A percentile compares a stretch with the other conserved stretches of the same genome.
Conservation (phyloP, 108 stramenopile genomes). For the Asterionellopsis glacialis region DNA sequence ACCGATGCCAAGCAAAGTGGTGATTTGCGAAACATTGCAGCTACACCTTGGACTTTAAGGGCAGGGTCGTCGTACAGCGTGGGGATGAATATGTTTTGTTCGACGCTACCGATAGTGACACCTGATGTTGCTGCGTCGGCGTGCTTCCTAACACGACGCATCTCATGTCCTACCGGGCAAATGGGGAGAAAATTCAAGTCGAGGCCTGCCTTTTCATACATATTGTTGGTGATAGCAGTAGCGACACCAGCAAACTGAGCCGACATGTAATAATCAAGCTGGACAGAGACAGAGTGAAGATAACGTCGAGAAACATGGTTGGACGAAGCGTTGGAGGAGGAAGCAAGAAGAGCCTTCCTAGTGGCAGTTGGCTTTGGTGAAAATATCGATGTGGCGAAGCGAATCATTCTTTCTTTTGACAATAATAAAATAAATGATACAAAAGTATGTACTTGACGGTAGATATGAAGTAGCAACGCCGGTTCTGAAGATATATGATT, state of each 20-base stretch:
- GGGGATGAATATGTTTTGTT: conserved; percentile 46
- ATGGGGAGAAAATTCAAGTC: conserved; percentile 35
- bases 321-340: no score
- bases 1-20: conserved; percentile 37
- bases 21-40: conserved; percentile 35
- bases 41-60: conserved; percentile 30
- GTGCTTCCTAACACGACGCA: conserved; percentile 21
- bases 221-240: conserved; percentile 21
- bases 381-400: no score
- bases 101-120: conserved; percentile 27
- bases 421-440: no score
- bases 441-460: no score
- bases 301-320: neutral
- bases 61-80: conserved; percentile 23
- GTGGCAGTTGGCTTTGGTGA: no score
- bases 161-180: conserved; percentile 37
- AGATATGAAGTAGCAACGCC: no score
- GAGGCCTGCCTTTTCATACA: conserved; percentile 29
- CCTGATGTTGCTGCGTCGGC: conserved; percentile 16
- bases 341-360: no score
- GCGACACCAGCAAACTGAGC: conserved; percentile 40
- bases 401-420: no score
- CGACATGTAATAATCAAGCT: conserved; percentile 43
- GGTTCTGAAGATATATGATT: no score
- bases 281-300: conserved; percentile 21